phyloP scores from a whole-genome alignment of 2,329 filamentous ascomycete genomes.

The Penicillium sp. region DNA sequence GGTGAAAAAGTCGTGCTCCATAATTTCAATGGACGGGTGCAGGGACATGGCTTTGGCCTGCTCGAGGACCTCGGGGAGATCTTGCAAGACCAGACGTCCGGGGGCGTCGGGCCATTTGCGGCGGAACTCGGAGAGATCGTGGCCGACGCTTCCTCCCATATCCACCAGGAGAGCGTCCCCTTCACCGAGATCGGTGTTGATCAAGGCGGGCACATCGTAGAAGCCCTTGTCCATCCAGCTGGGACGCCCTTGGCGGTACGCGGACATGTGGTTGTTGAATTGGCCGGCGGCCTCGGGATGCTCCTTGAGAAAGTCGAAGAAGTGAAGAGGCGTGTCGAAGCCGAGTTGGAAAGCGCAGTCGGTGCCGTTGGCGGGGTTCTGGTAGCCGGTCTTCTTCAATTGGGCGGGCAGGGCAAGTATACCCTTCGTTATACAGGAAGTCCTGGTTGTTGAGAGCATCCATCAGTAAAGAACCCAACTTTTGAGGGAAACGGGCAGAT shows the following conservation, averaged over 20 bases:
- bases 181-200: constrained; percentile 3
- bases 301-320: constrained; percentile 28
- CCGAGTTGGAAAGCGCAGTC: constrained; percentile 29
- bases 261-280: constrained; percentile 31
- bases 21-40: constrained; percentile 24
- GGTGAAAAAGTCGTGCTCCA: constrained; percentile 49
- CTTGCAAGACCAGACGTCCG: constrained; percentile 51
- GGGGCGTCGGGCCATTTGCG: constrained; percentile 37
- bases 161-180: constrained; percentile 40
- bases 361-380: constrained; percentile 26
- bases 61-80: constrained; percentile 43
- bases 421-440: constrained; percentile 26
- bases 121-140: constrained; percentile 42
- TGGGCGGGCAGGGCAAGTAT: constrained; percentile 25
- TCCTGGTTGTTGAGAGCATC: constrained; percentile 12
- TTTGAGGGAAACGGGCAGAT: not conserved
- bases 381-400: constrained; percentile 27
- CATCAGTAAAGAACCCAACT: not conserved
- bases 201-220: constrained; percentile 25
- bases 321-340: constrained; percentile 25
- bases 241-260: constrained; percentile 26
- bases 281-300: constrained; percentile 20
- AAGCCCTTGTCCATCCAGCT: constrained; percentile 35
- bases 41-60: constrained; percentile 18
- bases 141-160: constrained; percentile 44